Conservation (phyloP, 1,284 basidiomycete species). For the Irpex sp. region DNA sequence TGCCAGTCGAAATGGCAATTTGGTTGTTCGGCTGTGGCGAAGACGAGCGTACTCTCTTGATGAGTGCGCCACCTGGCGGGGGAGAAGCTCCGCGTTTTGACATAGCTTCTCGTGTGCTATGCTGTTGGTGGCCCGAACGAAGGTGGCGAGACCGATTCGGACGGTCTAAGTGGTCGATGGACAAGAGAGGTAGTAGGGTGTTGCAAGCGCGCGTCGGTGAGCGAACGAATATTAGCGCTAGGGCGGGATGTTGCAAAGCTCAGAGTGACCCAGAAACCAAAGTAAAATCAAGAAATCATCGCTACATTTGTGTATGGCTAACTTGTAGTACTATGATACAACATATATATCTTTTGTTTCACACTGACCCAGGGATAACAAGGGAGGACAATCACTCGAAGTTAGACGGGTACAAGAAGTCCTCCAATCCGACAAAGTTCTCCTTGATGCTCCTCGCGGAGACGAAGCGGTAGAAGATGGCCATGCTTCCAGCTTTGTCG, state of each 20-base stretch:
- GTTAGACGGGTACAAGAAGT: slow-evolving; percentile 84
- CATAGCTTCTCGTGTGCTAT: slow-evolving; percentile 32
- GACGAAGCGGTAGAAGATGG: slow-evolving; percentile 87
- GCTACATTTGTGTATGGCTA: background rate
- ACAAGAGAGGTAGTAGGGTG: background rate
- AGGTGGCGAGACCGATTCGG: background rate
- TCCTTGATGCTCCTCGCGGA: slow-evolving; percentile 95
- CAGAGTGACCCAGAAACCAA: no score
- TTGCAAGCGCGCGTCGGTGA: slow-evolving; percentile 8
- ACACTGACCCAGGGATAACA: background rate
- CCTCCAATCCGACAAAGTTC: slow-evolving; percentile 78
- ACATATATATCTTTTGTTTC: background rate
- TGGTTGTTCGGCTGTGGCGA: slow-evolving; percentile 50
- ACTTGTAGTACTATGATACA: background rate
- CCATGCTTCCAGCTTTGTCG: slow-evolving; percentile 94
- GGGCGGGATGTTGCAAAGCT: background rate
- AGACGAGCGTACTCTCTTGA: slow-evolving; percentile 59
- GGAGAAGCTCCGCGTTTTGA: slow-evolving; percentile 63
- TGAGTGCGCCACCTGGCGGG: slow-evolving; percentile 47
- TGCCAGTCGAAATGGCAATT: slow-evolving; percentile 67
- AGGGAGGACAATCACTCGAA: slow-evolving; percentile 37
- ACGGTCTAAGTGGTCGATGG: background rate
- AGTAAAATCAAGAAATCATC: background rate
- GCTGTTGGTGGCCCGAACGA: background rate
- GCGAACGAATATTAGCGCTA: background rate